Conservation (phyloP, 331 rosid species). For the Pyrus hybrid region DNA sequence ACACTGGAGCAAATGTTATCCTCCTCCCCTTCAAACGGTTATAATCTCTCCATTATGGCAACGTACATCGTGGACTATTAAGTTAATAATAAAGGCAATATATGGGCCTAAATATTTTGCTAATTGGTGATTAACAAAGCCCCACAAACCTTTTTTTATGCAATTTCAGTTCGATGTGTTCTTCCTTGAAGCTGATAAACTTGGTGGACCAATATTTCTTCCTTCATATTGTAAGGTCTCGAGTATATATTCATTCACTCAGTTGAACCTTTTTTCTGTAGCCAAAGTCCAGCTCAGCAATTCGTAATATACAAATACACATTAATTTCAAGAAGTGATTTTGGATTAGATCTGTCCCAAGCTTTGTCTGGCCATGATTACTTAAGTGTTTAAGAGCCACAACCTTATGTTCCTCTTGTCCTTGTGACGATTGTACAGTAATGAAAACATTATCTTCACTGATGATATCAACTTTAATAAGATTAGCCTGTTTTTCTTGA, state of each 20-base stretch:
- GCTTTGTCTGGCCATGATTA: slow-evolving; percentile 34
- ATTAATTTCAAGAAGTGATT: slow-evolving; percentile 27
- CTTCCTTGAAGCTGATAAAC: neutral
- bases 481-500: neutral
- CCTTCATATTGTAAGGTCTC: neutral
- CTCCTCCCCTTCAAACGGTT: neutral
- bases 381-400: slow-evolving; percentile 19
- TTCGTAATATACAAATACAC: slow-evolving; percentile 20
- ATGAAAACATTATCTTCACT: slow-evolving; percentile 1
- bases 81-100: neutral
- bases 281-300: slow-evolving; percentile 5
- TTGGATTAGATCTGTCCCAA: slow-evolving; percentile 60
- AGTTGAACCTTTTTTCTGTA: neutral
- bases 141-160: neutral
- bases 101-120: neutral
- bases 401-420: slow-evolving; percentile 5
- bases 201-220: slow-evolving; percentile 1
- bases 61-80: neutral
- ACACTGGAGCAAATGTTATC: neutral
- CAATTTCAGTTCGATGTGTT: slow-evolving; percentile 3
- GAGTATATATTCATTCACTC: neutral
- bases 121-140: neutral
- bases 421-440: neutral
- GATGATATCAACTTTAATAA: neutral
- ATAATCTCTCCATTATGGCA: neutral